These are phyloP conservation scores for Suhomyces faveliae DNA, from an alignment of 805 yeast genomes.

Conservation along the genomic window DNA sequence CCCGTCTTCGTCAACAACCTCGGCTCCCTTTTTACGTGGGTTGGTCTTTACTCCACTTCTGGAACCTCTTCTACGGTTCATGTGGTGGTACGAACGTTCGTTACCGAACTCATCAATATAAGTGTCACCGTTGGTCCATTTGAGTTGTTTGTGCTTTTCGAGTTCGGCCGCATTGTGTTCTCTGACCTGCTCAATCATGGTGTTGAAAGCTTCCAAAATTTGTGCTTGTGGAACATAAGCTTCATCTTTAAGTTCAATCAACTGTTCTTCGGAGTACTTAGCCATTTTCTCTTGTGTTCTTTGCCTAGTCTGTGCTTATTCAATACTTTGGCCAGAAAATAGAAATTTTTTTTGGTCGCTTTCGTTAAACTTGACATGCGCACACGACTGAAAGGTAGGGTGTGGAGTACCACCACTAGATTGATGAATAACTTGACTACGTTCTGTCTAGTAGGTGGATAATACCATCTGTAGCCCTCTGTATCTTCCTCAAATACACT, in stretches of 20 bases:
- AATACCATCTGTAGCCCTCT: not conserved
- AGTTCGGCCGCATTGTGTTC: constrained; percentile 39
- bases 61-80: constrained; percentile 65
- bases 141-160: constrained; percentile 25
- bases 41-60: constrained; percentile 45
- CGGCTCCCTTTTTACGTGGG: constrained; percentile 55
- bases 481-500: not conserved
- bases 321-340: not conserved
- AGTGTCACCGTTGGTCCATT: constrained; percentile 42
- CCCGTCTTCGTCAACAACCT: constrained; percentile 69
- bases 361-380: constrained; percentile 1
- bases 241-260: constrained; percentile 53
- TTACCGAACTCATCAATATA: constrained; percentile 46
- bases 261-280: constrained; percentile 71
- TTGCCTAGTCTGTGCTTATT: not conserved
- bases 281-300: constrained; percentile 34
- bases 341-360: constrained; percentile 1
- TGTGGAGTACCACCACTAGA: not conserved
- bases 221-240: constrained; percentile 62
- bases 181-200: constrained; percentile 64
- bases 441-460: not conserved
- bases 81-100: constrained; percentile 44
- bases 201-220: constrained; percentile 62
- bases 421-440: not conserved
- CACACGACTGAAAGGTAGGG: constrained; percentile 1